Evolutionary conservation across 345 rosid species (phyloP), one percentile per base, ranked within the genome.

Genomic region (Linum lewisii): DNA sequence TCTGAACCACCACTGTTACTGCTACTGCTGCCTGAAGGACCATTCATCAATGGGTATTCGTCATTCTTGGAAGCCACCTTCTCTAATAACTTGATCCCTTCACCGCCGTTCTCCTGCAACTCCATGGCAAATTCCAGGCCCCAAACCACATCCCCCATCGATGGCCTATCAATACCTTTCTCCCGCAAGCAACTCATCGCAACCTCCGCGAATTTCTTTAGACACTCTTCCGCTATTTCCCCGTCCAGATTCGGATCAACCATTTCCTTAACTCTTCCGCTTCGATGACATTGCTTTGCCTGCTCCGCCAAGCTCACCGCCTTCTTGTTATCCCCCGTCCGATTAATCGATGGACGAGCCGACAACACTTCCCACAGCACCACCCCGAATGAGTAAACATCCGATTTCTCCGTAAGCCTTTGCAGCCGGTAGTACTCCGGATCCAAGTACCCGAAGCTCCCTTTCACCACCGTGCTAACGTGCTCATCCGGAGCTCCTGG

Each of bases 331-430:
- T 26, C 24, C 22, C 25, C 24, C 13, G 24, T 36, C 15, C 21
- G 51, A 32, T 45, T 47, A 0, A 68, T 23, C 1, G 72, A 42
- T 6, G 73, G 70, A 34, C 66, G 21, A 22, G 66, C 76, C 21
- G 67, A 64, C 16, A 69, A 5, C 1, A 67, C 60, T 38, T 75
- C 79, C 0, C 64, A 61, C 25, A 75, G 23, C 15, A 71, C 73
- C 13, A 72, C 76, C 2, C 79, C 79, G 4, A 69, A 69, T 5
- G 79, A 72, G 59, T 68, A 72, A 1, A 76, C 73, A 50, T 75
- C 73, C 0, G 73, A 71, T 62, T 75, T 75, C 47, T 75, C 70
- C 1, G 73, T 71, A 37, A 75, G 52, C 26, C 66, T 68, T 13
- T 75, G 71, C 1, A 24, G 24, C 6, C 64, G 26, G 20, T 47